These are phyloP conservation scores for Debaryomyces tyrocola DNA, from an alignment of 805 yeast species.

Conservation along the genomic window DNA sequence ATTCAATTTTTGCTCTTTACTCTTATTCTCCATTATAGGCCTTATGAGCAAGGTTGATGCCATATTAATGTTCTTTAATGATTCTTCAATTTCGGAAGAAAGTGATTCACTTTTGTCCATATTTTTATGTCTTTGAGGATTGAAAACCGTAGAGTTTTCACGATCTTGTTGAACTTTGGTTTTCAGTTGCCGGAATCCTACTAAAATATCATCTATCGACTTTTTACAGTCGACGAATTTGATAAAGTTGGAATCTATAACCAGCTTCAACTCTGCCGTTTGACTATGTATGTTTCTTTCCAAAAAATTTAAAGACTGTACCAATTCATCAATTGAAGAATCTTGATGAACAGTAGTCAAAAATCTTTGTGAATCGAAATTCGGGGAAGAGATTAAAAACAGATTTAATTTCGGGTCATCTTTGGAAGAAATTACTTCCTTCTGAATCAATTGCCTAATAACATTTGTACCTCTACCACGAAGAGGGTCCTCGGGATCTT, in stretches of 20 bases:
- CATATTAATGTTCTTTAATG: constrained; percentile 37
- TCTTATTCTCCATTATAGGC: constrained; percentile 40
- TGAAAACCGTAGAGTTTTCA: constrained; percentile 35
- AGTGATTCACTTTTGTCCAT: constrained; percentile 20
- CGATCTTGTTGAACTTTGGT: constrained; percentile 34
- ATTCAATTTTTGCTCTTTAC: constrained; percentile 32
- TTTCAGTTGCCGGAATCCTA: constrained; percentile 32
- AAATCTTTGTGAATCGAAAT: constrained; percentile 35
- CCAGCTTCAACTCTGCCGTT: constrained; percentile 34
- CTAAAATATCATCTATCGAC: constrained; percentile 39
- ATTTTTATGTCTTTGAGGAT: constrained; percentile 26
- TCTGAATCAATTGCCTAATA: constrained; percentile 21
- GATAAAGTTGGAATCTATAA: constrained; percentile 35
- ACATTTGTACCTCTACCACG: constrained; percentile 30
- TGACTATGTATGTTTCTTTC: constrained; percentile 36
- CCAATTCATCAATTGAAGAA: constrained; percentile 36
- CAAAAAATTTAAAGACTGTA: constrained; percentile 26
- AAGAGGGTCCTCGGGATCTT: constrained; percentile 36
- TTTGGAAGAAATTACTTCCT: constrained; percentile 22
- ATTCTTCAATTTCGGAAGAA: constrained; percentile 36
- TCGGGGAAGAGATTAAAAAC: constrained; percentile 36
- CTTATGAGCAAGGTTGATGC: constrained; percentile 39
- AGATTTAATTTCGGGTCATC: constrained; percentile 31
- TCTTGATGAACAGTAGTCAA: constrained; percentile 37
- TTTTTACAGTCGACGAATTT: constrained; percentile 37